Evolutionary conservation across 176 grass and related monocot genomes (phyloP).

Genomic region (Carex kokanica): DNA sequence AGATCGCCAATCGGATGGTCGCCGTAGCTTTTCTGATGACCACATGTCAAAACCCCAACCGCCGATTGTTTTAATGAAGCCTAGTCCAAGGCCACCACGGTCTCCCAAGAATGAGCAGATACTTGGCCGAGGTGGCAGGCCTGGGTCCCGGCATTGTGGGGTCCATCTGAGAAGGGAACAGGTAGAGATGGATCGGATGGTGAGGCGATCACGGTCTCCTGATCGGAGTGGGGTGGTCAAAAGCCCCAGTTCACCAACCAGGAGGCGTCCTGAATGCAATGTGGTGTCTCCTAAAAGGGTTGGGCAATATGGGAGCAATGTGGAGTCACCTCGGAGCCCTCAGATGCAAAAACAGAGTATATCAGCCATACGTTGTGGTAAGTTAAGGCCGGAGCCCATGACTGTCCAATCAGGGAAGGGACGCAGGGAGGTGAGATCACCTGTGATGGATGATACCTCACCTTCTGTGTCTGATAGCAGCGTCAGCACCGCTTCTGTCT

Average conservation of each 20-base stretch:
- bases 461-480: slow-evolving; percentile 58
- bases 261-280: slow-evolving; percentile 26
- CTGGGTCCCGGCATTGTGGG: neutral
- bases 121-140: neutral
- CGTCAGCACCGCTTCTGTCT: slow-evolving; percentile 37
- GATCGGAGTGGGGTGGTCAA: slow-evolving; percentile 16
- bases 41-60: neutral
- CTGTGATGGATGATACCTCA: slow-evolving; percentile 49
- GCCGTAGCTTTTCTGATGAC: slow-evolving; percentile 26
- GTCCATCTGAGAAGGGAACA: slow-evolving; percentile 4
- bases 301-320: neutral
- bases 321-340: slow-evolving; percentile 17
- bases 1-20: neutral
- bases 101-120: neutral
- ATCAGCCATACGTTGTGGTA: slow-evolving; percentile 38
- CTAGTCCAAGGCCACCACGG: slow-evolving; percentile 26
- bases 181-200: slow-evolving; percentile 20
- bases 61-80: slow-evolving; percentile 75
- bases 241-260: slow-evolving; percentile 47
- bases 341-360: slow-evolving; percentile 40
- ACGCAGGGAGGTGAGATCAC: neutral
- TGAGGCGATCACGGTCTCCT: slow-evolving; percentile 30
- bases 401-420: slow-evolving; percentile 32
- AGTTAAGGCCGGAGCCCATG: slow-evolving; percentile 24
- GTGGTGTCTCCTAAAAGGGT: slow-evolving; percentile 5